Percentiles rank a stretch among this genome's conserved stretches.
Evolutionary conservation across 345 rosid species (phyloP).

Genomic region (Adansonia digitata): DNA sequence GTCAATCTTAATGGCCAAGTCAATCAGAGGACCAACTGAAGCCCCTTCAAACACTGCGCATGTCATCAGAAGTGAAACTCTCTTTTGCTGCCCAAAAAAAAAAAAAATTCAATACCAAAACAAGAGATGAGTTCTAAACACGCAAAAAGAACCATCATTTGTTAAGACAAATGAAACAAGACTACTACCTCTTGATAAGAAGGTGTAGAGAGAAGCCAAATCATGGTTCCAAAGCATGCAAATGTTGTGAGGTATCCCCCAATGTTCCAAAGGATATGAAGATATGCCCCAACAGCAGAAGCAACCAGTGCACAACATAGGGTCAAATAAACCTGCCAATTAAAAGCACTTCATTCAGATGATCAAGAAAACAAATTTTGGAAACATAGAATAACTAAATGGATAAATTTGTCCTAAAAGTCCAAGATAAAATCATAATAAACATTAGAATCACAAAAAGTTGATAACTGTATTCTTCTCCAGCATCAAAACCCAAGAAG

Average conservation of each 20-base stretch:
- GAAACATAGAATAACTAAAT: neutral
- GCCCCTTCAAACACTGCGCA: conserved; percentile 79
- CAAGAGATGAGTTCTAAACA: neutral
- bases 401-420: neutral
- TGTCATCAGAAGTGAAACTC: conserved; percentile 64
- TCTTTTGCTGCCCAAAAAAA: conserved; percentile 86
- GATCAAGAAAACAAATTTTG: neutral
- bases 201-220: conserved; percentile 61
- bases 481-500: neutral
- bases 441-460: neutral
- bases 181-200: conserved; percentile 50
- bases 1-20: conserved; percentile 62
- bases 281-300: conserved; percentile 77
- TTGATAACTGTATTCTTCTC: neutral
- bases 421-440: neutral
- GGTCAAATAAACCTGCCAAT: conserved; percentile 67
- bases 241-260: conserved; percentile 79
- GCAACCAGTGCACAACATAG: conserved; percentile 78
- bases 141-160: neutral
- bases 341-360: too few species aligned
- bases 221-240: conserved; percentile 59
- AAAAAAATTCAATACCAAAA: conserved; percentile 2
- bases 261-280: conserved; percentile 74
- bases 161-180: neutral
- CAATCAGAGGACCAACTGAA: conserved; percentile 77